Conservation (phyloP, 2,329 filamentous ascomycete species). For the Pyrenophora graminea region DNA sequence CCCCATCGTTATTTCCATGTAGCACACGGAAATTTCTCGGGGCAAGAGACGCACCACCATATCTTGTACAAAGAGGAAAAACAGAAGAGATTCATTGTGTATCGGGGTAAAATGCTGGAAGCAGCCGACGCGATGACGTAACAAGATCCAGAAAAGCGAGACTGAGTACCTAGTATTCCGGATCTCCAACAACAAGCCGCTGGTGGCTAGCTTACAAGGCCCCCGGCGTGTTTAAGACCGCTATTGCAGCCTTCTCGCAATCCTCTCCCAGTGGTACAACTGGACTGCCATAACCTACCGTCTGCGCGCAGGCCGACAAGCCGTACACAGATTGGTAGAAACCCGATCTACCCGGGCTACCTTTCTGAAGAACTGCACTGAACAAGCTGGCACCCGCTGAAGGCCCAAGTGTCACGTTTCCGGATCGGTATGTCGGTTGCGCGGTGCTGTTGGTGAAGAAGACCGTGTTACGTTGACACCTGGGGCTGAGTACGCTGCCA, state of each 20-base stretch:
- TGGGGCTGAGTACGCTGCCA: background rate
- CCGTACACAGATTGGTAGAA: slow-evolving; percentile 9
- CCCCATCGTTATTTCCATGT: slow-evolving; percentile 2
- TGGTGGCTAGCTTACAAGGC: background rate
- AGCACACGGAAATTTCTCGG: background rate
- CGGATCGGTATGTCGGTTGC: slow-evolving; percentile 7
- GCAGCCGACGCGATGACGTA: background rate
- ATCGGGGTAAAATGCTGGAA: background rate
- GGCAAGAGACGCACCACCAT: background rate
- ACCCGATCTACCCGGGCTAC: slow-evolving; percentile 6
- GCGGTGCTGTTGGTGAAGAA: slow-evolving; percentile 16
- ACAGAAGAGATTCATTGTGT: background rate
- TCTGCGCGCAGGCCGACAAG: slow-evolving; percentile 17
- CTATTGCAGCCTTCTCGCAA: slow-evolving; percentile 13
- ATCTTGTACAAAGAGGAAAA: background rate
- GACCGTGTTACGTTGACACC: slow-evolving; percentile 14
- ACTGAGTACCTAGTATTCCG: background rate
- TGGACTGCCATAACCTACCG: slow-evolving; percentile 10
- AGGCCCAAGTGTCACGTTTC: slow-evolving; percentile 14
- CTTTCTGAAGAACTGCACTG: slow-evolving; percentile 5
- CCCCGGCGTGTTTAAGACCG: slow-evolving; percentile 6
- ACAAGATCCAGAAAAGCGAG: background rate
- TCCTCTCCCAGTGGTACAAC: slow-evolving; percentile 14
- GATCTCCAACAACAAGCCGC: too few relatives aligned
- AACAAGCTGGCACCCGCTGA: slow-evolving; percentile 6